Evolutionary conservation across 2,329 filamentous ascomycete species (phyloP).

Genomic region (Penicillium digitatum): DNA sequence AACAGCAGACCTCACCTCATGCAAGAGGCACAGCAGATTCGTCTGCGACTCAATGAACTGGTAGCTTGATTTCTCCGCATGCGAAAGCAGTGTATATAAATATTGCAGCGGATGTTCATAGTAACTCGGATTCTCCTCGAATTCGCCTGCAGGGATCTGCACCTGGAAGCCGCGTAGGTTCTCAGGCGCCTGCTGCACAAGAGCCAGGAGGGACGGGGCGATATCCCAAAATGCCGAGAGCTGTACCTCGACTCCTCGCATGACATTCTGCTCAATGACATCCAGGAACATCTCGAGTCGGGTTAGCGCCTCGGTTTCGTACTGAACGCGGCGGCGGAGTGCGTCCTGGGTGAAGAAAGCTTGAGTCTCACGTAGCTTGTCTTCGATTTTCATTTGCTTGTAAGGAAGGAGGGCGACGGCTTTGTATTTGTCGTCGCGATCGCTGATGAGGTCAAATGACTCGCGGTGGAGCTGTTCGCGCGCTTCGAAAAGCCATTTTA

Average conservation of each 20-base stretch:
- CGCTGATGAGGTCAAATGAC: slow-evolving; percentile 76
- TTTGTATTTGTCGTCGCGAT: slow-evolving; percentile 81
- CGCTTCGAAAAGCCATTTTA: slow-evolving; percentile 96
- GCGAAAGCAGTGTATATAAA: slow-evolving; percentile 75
- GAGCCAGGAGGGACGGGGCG: slow-evolving; percentile 71
- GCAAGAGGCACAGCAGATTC: slow-evolving; percentile 82
- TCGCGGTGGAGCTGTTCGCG: slow-evolving; percentile 83
- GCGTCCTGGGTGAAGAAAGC: slow-evolving; percentile 80
- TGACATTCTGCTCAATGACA: slow-evolving; percentile 79
- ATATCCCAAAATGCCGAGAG: slow-evolving; percentile 97
- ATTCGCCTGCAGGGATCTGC: slow-evolving; percentile 73
- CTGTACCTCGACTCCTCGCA: slow-evolving; percentile 83
- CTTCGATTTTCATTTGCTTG: slow-evolving; percentile 64
- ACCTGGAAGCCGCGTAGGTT: slow-evolving; percentile 59
- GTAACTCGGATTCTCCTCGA: slow-evolving; percentile 78
- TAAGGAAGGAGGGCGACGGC: slow-evolving; percentile 81
- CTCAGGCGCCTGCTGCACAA: slow-evolving; percentile 74
- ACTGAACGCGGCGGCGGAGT: slow-evolving; percentile 65
- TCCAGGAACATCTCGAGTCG: slow-evolving; percentile 72
- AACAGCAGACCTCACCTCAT: slow-evolving; percentile 80
- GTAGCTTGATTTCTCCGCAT: slow-evolving; percentile 88
- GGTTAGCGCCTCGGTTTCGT: slow-evolving; percentile 66
- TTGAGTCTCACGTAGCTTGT: slow-evolving; percentile 74
- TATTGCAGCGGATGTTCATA: slow-evolving; percentile 81
- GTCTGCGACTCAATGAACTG: slow-evolving; percentile 96